phyloP scores from a whole-genome alignment of 2,329 filamentous ascomycete species.

The Blastomyces silverae region DNA sequence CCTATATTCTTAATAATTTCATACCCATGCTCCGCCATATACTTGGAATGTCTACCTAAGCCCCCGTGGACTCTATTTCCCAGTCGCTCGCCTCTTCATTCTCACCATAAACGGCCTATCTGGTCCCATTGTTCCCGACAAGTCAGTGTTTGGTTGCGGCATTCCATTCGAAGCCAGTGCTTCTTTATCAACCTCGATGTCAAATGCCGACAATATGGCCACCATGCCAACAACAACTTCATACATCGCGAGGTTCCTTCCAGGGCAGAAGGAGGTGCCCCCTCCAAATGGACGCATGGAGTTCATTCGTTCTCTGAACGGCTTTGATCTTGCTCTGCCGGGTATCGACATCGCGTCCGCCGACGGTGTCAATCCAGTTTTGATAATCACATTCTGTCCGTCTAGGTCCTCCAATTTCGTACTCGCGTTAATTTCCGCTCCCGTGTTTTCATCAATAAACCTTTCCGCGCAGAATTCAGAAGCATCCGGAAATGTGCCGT shows the following conservation, averaged over 20 bases:
- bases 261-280: conserved; percentile 16
- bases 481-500: conserved; percentile 2
- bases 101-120: conserved; percentile 19
- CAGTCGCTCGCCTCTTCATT: conserved; percentile 15
- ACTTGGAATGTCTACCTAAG: not conserved
- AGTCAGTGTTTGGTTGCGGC: conserved; percentile 11
- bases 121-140: conserved; percentile 16
- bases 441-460: conserved; percentile 14
- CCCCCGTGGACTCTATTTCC: not conserved
- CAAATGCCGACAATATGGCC: conserved; percentile 16
- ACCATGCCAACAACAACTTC: conserved; percentile 15
- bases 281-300: conserved; percentile 18
- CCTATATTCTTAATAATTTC: not conserved
- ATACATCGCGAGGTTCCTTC: conserved; percentile 17
- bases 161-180: conserved; percentile 16
- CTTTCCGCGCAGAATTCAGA: conserved; percentile 16
- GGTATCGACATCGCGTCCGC: conserved; percentile 17
- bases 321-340: conserved; percentile 13
- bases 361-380: not conserved
- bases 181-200: conserved; percentile 19
- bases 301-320: conserved; percentile 15
- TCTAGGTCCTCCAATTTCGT: not conserved
- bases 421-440: not conserved
- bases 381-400: not conserved
- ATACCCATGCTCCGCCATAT: not conserved